Base-by-base conservation (phyloP, 148 eudicot genomes). In the Vaccinium vitisidaea region DNA sequence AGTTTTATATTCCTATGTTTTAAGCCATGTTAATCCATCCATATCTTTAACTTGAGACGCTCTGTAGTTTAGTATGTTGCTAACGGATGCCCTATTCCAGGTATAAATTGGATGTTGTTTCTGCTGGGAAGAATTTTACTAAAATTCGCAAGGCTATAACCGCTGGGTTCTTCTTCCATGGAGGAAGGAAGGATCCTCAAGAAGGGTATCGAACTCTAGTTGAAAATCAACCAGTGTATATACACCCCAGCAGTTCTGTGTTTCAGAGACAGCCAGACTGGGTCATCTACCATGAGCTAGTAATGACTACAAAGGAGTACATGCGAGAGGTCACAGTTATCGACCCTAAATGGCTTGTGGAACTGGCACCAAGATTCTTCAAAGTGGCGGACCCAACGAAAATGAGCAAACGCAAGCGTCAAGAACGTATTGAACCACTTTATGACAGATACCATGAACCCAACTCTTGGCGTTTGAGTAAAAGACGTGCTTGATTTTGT, bases 211-310 rank as follows among this genome's bases (percentile, higher is more conserved):
- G 69, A 61, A 61, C 69, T 61, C 69, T 61, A 21, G 69, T 61
- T 61, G 69, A 61, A n/a, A 61, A 61, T 25, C 69, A 61, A 61
- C 69, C 69, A 21, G 69, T 61, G 69, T 61, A 61, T n/a, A 61
- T 61, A 61, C 69, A 61, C 69, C 69, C 69, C 27, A 61, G 69
- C 69, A 61, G 69, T 61, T 61, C 69, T 71, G 98, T 95, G 25
- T 97, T 97, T 83, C 99, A 97, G 88, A 91, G 96, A 75, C 99
- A 97, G 63, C 98, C 98, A 8, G 98, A 95, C 59, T 97, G 99
- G 99, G 98, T 97, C 16, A 92, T 97, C 63, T 97, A 97, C 89
- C 98, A 97, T 49, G 99, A 97, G 88, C 84, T 97, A 82, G 98
- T 97, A 15, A 97, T 97, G 99, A 97, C 99, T 0, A 95, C 99